Evolutionary conservation across 108 stramenopile genomes (phyloP).

Genomic region (Pseudonitzschia multistriata): DNA sequence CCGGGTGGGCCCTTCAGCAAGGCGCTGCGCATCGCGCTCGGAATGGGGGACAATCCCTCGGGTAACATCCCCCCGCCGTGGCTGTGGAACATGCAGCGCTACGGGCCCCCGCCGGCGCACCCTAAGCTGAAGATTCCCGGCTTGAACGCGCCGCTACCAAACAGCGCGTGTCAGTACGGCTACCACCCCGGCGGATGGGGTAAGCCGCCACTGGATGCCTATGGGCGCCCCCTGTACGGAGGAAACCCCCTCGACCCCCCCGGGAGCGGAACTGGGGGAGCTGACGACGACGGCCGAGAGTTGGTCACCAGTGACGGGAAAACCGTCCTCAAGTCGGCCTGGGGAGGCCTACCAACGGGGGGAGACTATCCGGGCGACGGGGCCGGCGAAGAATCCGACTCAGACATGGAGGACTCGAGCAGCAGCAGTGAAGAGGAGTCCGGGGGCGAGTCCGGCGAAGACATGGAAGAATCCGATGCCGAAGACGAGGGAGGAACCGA

Average conservation of each 20-base stretch:
- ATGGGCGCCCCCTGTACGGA: conserved; percentile 87
- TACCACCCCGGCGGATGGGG: conserved; percentile 98
- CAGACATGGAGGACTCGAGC: conserved; percentile 74
- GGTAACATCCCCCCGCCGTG: conserved; percentile 90
- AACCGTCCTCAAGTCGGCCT: conserved; percentile 60
- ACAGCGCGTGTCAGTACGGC: conserved; percentile 87
- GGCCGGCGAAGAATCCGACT: conserved; percentile 66
- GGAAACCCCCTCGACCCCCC: conserved; percentile 89
- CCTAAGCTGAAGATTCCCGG: conserved; percentile 92
- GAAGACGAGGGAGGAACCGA: conserved; percentile 57
- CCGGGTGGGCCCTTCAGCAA: conserved; percentile 67
- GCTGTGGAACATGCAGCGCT: conserved; percentile 99
- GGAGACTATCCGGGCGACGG: conserved; percentile 56
- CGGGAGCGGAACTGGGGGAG: conserved; percentile 26
- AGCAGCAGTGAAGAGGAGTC: conserved; percentile 47
- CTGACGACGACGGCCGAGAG: conserved; percentile 20
- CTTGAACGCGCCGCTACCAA: conserved; percentile 94
- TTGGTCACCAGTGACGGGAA: conserved; percentile 78
- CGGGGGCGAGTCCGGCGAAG: conserved; percentile 34
- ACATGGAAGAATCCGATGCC: conserved; percentile 45
- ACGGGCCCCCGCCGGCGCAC: conserved; percentile 96
- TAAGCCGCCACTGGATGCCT: conserved; percentile 95
- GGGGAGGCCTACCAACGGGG: conserved; percentile 74
- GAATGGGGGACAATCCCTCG: conserved; percentile 47
- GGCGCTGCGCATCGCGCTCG: conserved; percentile 80